phyloP scores from a whole-genome alignment of 257 asterid genomes.

The Primulina tabacum region DNA sequence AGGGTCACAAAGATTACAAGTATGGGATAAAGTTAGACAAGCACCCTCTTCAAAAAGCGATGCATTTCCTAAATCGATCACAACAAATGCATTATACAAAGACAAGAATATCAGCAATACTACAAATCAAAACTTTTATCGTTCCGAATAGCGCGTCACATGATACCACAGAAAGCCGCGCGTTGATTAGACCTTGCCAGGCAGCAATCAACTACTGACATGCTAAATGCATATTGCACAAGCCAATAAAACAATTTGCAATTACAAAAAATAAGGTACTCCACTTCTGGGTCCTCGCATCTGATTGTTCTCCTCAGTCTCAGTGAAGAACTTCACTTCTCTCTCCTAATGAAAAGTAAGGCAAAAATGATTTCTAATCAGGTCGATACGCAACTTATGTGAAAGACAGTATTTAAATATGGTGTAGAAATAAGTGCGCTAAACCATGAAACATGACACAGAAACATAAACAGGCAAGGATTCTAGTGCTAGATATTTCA shows the following conservation, averaged over 20 bases:
- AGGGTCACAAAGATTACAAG: neutral
- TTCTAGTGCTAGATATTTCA: neutral
- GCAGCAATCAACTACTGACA: neutral
- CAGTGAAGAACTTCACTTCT: conserved; percentile 96
- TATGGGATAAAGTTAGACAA: neutral
- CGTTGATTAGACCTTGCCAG: neutral
- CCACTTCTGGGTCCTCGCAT: conserved; percentile 99
- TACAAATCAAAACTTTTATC: neutral
- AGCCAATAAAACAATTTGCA: conserved; percentile 6
- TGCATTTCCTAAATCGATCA: neutral
- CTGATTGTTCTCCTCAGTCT: conserved; percentile 98
- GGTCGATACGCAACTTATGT: neutral
- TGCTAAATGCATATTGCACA: neutral
- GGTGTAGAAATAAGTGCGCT: neutral
- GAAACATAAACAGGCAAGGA: neutral
- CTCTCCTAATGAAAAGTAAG: conserved; percentile 56
- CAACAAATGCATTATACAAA: neutral
- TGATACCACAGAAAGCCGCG: neutral
- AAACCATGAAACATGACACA: neutral
- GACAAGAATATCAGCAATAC: neutral
- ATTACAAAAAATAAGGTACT: conserved; percentile 86
- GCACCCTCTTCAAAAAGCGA: neutral
- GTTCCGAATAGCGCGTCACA: neutral
- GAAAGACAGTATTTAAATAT: neutral
- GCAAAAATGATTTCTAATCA: neutral